Evolutionary conservation across 805 yeast genomes (phyloP).

Genomic region (Saccharomycodes ludwigii): DNA sequence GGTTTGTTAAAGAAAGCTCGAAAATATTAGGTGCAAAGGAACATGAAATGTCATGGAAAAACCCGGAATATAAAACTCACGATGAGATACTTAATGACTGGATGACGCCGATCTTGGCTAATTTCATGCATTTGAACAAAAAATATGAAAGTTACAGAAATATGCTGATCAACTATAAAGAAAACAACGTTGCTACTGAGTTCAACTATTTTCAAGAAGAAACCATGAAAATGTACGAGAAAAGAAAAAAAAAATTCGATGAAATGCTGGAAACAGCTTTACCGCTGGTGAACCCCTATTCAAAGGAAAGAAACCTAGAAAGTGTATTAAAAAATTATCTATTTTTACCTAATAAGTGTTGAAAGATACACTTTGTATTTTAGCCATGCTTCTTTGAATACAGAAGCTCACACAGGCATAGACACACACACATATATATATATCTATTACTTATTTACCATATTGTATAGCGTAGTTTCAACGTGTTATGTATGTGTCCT

Average conservation of each 20-base stretch:
- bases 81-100: constrained; percentile 11
- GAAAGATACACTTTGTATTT: no score
- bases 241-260: constrained; percentile 13
- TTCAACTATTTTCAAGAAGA: constrained; percentile 10
- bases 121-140: constrained; percentile 6
- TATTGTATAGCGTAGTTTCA: neutral
- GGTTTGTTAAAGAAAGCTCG: neutral
- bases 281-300: neutral
- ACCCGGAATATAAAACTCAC: neutral
- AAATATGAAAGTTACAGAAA: constrained; percentile 6
- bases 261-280: constrained; percentile 9
- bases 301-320: neutral
- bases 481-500: no score
- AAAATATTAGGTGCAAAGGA: neutral
- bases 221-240: constrained; percentile 16
- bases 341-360: no score
- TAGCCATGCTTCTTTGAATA: no score
- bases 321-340: neutral
- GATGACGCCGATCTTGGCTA: constrained; percentile 15
- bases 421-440: neutral
- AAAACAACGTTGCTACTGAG: constrained; percentile 9
- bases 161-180: constrained; percentile 12
- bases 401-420: neutral
- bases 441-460: neutral
- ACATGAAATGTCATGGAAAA: neutral